Percentiles rank a stretch among this genome's conserved stretches.
phyloP scores from a whole-genome alignment of 768 basidiomycete genomes.

The Candolleomyces efflorescens region DNA sequence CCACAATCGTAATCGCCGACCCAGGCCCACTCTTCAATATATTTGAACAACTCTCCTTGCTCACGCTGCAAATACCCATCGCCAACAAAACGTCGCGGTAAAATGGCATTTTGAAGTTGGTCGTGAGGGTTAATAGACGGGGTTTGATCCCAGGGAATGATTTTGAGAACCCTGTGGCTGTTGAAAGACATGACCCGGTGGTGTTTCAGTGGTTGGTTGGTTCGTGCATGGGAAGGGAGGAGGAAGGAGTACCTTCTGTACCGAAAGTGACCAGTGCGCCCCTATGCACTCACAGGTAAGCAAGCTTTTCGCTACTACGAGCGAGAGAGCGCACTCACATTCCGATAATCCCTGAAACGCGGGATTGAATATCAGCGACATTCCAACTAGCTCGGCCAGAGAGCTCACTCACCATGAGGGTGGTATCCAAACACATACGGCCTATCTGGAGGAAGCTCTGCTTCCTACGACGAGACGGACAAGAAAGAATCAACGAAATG shows the following conservation, averaged over 20 bases:
- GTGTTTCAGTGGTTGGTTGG: conserved; percentile 2
- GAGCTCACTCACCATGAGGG: conserved; percentile 64
- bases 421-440: conserved; percentile 98
- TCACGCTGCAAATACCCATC: conserved; percentile 90
- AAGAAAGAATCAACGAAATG: too few relatives aligned
- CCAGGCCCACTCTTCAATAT: conserved; percentile 66
- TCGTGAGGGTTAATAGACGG: conserved; percentile 85
- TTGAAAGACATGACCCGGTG: neutral
- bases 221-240: neutral
- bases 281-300: conserved; percentile 38
- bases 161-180: conserved; percentile 86
- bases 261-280: conserved; percentile 95
- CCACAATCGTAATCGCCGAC: conserved; percentile 86
- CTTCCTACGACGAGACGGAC: conserved; percentile 59
- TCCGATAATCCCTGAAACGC: conserved; percentile 83
- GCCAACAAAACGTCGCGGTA: conserved; percentile 89
- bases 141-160: conserved; percentile 90
- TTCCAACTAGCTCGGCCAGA: too few relatives aligned
- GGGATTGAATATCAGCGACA: too few relatives aligned
- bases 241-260: conserved; percentile 66
- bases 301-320: too few relatives aligned
- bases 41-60: conserved; percentile 84
- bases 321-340: conserved; percentile 55
- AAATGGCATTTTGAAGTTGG: conserved; percentile 89
- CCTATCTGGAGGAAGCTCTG: conserved; percentile 84